Percentiles rank a stretch among this genome's conserved stretches.
phyloP scores from a whole-genome alignment of 1,139 yeast genomes.

The Nadsonia starkeyi-henricii region DNA sequence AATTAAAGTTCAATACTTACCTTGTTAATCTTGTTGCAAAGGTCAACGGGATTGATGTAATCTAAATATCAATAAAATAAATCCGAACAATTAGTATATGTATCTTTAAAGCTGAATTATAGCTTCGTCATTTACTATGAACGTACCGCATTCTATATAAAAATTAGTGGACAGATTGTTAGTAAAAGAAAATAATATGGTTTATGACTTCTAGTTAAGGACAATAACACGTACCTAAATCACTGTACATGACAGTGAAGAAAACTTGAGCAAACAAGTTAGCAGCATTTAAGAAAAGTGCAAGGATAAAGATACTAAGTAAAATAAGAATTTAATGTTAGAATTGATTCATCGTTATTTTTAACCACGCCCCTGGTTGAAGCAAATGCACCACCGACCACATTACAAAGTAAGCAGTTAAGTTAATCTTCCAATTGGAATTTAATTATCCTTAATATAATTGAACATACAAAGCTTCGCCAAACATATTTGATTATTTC shows the following conservation, averaged over 20 bases:
- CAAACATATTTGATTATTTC: neutral
- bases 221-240: slow-evolving; percentile 44
- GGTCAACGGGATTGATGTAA: slow-evolving; percentile 86
- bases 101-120: neutral
- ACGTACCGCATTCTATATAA: neutral
- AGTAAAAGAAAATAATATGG: neutral
- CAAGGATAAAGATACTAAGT: slow-evolving; percentile 15
- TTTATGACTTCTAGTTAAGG: neutral
- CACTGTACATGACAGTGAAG: slow-evolving; percentile 80
- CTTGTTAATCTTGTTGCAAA: slow-evolving; percentile 70
- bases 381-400: too few relatives aligned
- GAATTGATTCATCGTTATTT: neutral
- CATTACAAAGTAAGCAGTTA: too few relatives aligned
- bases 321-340: neutral
- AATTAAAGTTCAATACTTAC: slow-evolving; percentile 10
- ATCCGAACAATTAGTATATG: too few relatives aligned
- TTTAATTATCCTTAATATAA: too few relatives aligned
- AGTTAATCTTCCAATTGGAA: too few relatives aligned
- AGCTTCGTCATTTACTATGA: neutral
- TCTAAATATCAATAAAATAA: slow-evolving; percentile 25
- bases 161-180: neutral
- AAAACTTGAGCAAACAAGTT: slow-evolving; percentile 78
- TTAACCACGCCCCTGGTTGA: too few relatives aligned
- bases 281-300: slow-evolving; percentile 66
- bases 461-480: neutral